Conservation (phyloP, 1,284 basidiomycete genomes). For the Tilletia walkeri region DNA sequence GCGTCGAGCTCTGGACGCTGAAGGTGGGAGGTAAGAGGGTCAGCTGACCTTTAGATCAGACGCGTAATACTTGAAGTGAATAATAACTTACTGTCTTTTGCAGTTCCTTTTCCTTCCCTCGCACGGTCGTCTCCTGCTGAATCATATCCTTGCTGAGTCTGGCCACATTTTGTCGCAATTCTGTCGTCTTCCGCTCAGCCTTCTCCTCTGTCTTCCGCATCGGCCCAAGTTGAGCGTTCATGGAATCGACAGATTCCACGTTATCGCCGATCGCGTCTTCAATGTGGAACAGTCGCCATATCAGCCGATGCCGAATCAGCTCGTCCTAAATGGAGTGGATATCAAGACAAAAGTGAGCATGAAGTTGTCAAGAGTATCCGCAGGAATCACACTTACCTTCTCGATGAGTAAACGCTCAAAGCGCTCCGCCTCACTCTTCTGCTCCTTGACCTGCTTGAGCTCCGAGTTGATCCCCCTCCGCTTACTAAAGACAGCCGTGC, state of each 20-base stretch:
- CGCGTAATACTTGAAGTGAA: neutral
- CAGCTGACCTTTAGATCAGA: neutral
- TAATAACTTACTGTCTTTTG: neutral
- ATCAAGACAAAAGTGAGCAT: neutral
- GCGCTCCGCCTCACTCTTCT: constrained; percentile 86
- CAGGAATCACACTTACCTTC: constrained; percentile 60
- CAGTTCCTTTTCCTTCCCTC: constrained; percentile 75
- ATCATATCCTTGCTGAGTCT: constrained; percentile 70
- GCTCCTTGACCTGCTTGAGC: constrained; percentile 95
- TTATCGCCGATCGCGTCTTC: constrained; percentile 59
- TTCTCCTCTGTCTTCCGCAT: constrained; percentile 29
- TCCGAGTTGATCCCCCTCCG: constrained; percentile 88
- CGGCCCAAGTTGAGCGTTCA: constrained; percentile 36
- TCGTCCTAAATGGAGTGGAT: constrained; percentile 65
- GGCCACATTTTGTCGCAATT: constrained; percentile 62
- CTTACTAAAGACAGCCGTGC: constrained; percentile 89
- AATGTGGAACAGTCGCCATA: constrained; percentile 89
- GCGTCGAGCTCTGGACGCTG: constrained; percentile 45
- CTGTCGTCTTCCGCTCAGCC: constrained; percentile 63
- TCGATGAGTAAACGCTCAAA: constrained; percentile 78
- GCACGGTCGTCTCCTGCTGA: constrained; percentile 73
- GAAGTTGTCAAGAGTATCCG: neutral
- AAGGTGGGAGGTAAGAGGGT: neutral
- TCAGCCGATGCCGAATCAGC: constrained; percentile 73
- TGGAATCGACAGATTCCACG: constrained; percentile 40